Evolutionary conservation across 169 alveolate species (phyloP).

Genomic region (Theileria orientalis): DNA sequence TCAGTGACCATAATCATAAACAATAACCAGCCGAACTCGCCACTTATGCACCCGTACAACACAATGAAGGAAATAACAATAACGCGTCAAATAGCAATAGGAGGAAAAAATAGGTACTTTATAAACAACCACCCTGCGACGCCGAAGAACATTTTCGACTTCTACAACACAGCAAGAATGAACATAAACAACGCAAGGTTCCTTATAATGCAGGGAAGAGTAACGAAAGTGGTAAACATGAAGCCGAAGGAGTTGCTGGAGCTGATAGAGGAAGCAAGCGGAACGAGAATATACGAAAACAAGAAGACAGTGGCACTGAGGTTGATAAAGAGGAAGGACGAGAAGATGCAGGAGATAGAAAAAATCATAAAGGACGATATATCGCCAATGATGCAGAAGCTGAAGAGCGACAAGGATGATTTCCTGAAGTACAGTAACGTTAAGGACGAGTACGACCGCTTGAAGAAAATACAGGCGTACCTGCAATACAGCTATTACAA

Average conservation of each 20-base stretch:
- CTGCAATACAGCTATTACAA: conserved; percentile 3
- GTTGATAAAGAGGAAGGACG: conserved; percentile 88
- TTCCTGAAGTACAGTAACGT: conserved; percentile 66
- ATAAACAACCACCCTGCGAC: conserved; percentile 93
- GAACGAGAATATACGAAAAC: conserved; percentile 94
- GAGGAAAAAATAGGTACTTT: conserved; percentile 93
- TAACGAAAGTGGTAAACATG: conserved; percentile 96
- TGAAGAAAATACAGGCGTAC: background rate
- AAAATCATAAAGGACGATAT: conserved; percentile 87
- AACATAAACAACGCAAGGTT: conserved; percentile 98
- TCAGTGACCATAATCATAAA: conserved; percentile 95
- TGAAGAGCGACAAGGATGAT: conserved; percentile 82
- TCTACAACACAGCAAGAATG: conserved; percentile 92
- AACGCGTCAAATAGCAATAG: conserved; percentile 89
- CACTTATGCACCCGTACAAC: conserved; percentile 81
- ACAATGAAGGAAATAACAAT: conserved; percentile 87
- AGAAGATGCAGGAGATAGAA: conserved; percentile 87
- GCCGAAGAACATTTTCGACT: conserved; percentile 88
- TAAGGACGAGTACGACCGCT: conserved; percentile 69
- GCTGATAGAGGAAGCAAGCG: conserved; percentile 97
- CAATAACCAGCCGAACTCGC: conserved; percentile 81
- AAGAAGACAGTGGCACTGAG: conserved; percentile 90
- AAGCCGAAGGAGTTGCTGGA: conserved; percentile 95
- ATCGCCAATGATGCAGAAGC: conserved; percentile 85
- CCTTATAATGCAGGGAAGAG: conserved; percentile 95